Conservation (phyloP, 2,329 filamentous ascomycete species). For the Calonectria leucothoes region DNA sequence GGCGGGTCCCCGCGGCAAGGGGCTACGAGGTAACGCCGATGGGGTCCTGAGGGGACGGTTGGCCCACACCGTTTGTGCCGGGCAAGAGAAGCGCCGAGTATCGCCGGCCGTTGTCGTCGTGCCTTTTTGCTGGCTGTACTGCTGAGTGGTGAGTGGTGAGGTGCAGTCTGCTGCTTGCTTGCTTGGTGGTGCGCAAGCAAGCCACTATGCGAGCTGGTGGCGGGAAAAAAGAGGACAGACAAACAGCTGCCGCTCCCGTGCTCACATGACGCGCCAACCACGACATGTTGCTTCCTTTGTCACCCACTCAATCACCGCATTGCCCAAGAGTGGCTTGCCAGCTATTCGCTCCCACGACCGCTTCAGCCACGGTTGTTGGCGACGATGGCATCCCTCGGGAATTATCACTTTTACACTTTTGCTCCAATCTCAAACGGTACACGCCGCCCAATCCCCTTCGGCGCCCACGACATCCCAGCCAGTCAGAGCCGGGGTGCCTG, state of each 20-base stretch:
- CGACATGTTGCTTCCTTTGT: background rate
- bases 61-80: conserved; percentile 39
- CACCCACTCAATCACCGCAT: no score
- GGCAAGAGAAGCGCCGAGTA: conserved; percentile 51
- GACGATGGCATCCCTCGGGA: background rate
- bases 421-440: conserved; percentile 1
- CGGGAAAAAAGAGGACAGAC: background rate
- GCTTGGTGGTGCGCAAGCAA: background rate
- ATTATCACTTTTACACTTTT: conserved; percentile 4
- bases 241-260: background rate
- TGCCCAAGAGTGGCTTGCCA: background rate
- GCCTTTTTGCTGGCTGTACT: background rate
- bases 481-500: background rate
- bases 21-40: conserved; percentile 50
- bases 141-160: background rate
- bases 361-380: background rate
- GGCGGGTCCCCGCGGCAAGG: conserved; percentile 29
- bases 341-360: background rate
- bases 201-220: conserved; percentile 5
- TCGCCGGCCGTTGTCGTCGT: conserved; percentile 41
- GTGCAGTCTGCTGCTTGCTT: background rate
- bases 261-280: background rate
- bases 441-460: conserved; percentile 2
- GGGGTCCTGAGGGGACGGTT: conserved; percentile 32
- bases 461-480: background rate